phyloP scores from a whole-genome alignment of 2,329 filamentous ascomycete genomes.

The Diaporthe sp. region DNA sequence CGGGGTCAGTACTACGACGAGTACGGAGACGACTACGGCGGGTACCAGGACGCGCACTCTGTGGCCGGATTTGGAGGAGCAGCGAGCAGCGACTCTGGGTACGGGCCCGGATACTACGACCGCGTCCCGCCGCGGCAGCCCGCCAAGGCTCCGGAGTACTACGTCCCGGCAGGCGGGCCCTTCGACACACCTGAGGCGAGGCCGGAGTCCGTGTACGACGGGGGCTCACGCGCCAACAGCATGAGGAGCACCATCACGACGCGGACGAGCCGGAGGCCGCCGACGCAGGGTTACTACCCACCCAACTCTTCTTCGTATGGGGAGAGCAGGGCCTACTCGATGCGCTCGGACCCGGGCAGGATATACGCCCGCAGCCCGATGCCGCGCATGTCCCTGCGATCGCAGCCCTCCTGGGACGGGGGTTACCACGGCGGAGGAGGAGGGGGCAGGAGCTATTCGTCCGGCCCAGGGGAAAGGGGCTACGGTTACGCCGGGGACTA shows the following conservation, averaged over 20 bases:
- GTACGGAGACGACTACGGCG: slow-evolving; percentile 37
- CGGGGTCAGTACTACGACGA: slow-evolving; percentile 31
- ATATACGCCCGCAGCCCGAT: slow-evolving; percentile 21
- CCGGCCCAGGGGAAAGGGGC: background rate
- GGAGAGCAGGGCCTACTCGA: slow-evolving; percentile 28
- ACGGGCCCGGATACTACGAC: slow-evolving; percentile 30
- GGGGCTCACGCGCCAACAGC: slow-evolving; percentile 30
- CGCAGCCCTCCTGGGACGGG: slow-evolving; percentile 21
- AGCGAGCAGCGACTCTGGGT: slow-evolving; percentile 33
- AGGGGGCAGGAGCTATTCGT: background rate
- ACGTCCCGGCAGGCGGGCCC: slow-evolving; percentile 24
- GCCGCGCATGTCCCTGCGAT: background rate
- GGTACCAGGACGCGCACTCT: slow-evolving; percentile 25
- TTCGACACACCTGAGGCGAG: slow-evolving; percentile 31
- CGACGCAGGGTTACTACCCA: slow-evolving; percentile 7
- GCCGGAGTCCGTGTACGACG: slow-evolving; percentile 27
- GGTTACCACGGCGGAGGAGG: background rate
- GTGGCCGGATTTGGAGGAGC: background rate
- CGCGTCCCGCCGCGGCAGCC: slow-evolving; percentile 9
- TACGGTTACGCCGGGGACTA: background rate
- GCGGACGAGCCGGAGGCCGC: slow-evolving; percentile 22
- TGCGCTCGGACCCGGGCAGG: slow-evolving; percentile 26
- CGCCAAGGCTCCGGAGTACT: slow-evolving; percentile 6
- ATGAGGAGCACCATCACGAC: slow-evolving; percentile 27
- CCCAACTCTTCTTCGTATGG: slow-evolving; percentile 8